Base-by-base conservation (phyloP, 805 yeast species). In the Candida arabinofermentans region DNA sequence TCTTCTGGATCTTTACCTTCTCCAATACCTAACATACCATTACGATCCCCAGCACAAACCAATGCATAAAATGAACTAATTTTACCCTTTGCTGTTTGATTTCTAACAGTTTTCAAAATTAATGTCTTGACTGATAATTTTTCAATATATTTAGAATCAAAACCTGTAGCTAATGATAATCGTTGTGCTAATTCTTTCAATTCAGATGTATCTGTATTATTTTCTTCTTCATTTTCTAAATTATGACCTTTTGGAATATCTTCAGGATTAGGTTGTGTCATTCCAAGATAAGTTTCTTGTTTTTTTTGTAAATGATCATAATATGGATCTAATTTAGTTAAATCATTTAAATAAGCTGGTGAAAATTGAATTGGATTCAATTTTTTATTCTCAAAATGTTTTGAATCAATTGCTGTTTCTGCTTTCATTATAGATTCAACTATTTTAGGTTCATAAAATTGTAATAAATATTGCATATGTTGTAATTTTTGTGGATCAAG, bases 1-100 rank as follows among this genome's bases (percentile, higher is more conserved):
- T 83, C 87, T 42, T 77, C 81, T 51, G 88, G 72, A 47, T 93
- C 91, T 59, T 86, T 87, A 48, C 98, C 99, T 64, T 89, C 95
- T 37, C 98, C 99, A 37, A 90, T 70, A 27, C 98, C 98, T 45
- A 93, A 72, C 83, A 88, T 85, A 49, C 99, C 99, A 50, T 86
- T 85, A 41, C 81, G 76, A 65, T 93, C 96, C 36, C 99, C 99
- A 13, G 86, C 96, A 27, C 89, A 85, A 12, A 89, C 91, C 48
- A 93, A 64, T 0, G 89, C 84, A 64, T 86, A 91, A 62, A 79
- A 83, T 30, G 87, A 77, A 39, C 83, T 79, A 50, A 86, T 86
- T 61, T 88, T 89, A 62, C 97, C 97, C 70, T 87, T 86, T 30
- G 88, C 81, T 2, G 97, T 91, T 72, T 88, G 95, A 61, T 88